A percentile compares a stretch with the other conserved stretches of the same genome.
These are phyloP conservation scores for Astragalus membranaceus DNA, from an alignment of 306 rosid genomes.

Conservation along the genomic window DNA sequence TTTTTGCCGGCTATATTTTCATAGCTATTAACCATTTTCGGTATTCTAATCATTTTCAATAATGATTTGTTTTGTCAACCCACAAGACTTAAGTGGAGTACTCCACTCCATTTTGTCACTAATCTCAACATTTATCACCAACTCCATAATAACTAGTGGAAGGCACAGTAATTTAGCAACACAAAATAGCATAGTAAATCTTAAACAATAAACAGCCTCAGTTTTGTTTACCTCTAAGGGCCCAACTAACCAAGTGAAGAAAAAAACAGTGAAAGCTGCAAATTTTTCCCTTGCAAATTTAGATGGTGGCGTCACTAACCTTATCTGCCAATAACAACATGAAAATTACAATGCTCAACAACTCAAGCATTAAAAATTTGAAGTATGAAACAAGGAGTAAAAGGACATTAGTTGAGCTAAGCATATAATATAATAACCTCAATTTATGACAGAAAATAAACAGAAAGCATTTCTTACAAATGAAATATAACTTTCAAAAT, in stretches of 20 bases:
- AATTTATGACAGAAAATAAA: not conserved
- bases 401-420: too few relatives aligned
- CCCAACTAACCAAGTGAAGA: slow-evolving; percentile 89
- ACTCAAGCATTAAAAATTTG: not conserved
- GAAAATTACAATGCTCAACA: not conserved
- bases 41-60: slow-evolving; percentile 2
- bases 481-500: not conserved
- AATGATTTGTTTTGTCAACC: slow-evolving; percentile 11
- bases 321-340: slow-evolving; percentile 45
- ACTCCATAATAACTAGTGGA: slow-evolving; percentile 6
- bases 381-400: not conserved
- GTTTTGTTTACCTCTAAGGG: slow-evolving; percentile 61
- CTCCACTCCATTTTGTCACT: slow-evolving; percentile 12
- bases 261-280: slow-evolving; percentile 66
- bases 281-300: slow-evolving; percentile 64
- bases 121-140: not conserved
- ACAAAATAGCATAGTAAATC: not conserved
- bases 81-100: not conserved
- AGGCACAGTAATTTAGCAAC: not conserved
- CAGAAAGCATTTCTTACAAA: too few relatives aligned
- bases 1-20: not conserved
- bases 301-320: slow-evolving; percentile 53
- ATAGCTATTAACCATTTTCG: not conserved
- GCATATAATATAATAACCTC: too few relatives aligned
- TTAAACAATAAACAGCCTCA: not conserved